phyloP scores from a whole-genome alignment of 2,329 filamentous ascomycete genomes.

The Aspergillus hiratsukae region DNA sequence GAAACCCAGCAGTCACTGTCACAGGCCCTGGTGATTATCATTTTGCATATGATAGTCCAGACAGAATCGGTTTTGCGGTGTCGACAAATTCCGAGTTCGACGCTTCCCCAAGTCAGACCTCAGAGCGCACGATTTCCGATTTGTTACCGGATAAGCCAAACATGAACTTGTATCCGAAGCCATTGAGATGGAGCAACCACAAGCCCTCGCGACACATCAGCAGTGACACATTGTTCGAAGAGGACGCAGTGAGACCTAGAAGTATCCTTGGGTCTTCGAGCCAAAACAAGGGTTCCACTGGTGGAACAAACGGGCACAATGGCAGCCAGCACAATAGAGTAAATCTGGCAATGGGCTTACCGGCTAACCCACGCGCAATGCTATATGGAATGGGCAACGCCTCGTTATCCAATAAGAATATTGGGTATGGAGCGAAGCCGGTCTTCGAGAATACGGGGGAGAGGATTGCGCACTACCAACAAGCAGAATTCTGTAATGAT shows the following conservation, averaged over 20 bases:
- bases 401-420: constrained; percentile 7
- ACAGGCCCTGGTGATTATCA: constrained; percentile 11
- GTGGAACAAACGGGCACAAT: constrained; percentile 1
- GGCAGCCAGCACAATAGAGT: constrained; percentile 5
- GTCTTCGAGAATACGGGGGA: constrained; percentile 9
- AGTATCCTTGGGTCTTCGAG: constrained; percentile 13
- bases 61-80: constrained; percentile 28
- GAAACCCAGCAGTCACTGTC: constrained; percentile 17
- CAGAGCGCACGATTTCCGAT: constrained; percentile 35
- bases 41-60: constrained; percentile 8
- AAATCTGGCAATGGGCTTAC: constrained; percentile 24
- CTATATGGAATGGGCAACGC: constrained; percentile 23
- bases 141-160: constrained; percentile 33
- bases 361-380: constrained; percentile 33
- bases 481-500: constrained; percentile 3
- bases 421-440: constrained; percentile 10
- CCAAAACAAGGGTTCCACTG: constrained; percentile 5
- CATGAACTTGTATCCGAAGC: constrained; percentile 35
- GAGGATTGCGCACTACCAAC: constrained; percentile 4
- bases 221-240: constrained; percentile 35
- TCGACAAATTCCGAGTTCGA: constrained; percentile 25
- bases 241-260: constrained; percentile 25
- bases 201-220: constrained; percentile 23
- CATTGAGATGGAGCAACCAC: constrained; percentile 29
- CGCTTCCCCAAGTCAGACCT: constrained; percentile 28